Evolutionary conservation across 2,329 filamentous ascomycete genomes (phyloP).

Genomic region (Fusarium dimerum): DNA sequence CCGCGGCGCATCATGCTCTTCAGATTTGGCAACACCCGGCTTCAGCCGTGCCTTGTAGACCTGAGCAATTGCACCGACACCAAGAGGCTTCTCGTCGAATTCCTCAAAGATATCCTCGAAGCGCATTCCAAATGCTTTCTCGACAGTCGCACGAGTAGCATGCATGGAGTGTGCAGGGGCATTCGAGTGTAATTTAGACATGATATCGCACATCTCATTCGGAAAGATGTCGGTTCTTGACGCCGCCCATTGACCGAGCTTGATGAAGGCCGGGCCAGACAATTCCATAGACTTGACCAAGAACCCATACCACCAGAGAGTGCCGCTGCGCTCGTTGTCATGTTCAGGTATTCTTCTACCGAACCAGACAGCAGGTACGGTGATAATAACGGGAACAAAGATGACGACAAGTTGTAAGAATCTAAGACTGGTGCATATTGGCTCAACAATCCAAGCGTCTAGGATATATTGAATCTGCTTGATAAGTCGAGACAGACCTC

Average conservation of each 20-base stretch:
- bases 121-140: constrained; percentile 73
- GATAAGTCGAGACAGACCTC: constrained; percentile 57
- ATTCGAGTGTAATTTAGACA: constrained; percentile 94
- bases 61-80: constrained; percentile 94
- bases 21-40: constrained; percentile 68
- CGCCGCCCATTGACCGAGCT: constrained; percentile 98
- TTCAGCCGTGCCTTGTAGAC: constrained; percentile 96
- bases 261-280: constrained; percentile 95
- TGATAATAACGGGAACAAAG: constrained; percentile 84
- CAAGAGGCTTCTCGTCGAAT: constrained; percentile 85
- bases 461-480: constrained; percentile 66
- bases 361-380: constrained; percentile 80
- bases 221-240: constrained; percentile 97
- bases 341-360: constrained; percentile 63
- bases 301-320: constrained; percentile 93
- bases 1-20: constrained; percentile 40
- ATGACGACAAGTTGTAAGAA: constrained; percentile 85
- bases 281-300: constrained; percentile 87
- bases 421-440: constrained; percentile 81
- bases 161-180: constrained; percentile 87
- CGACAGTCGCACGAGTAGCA: constrained; percentile 76
- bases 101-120: constrained; percentile 97
- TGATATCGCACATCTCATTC: constrained; percentile 83
- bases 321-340: constrained; percentile 77
- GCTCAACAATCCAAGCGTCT: constrained; percentile 78